A percentile compares a stretch with the other conserved stretches of the same genome.
phyloP scores from a whole-genome alignment of 73 alveolate species.

The Paraurostyla sp. region DNA sequence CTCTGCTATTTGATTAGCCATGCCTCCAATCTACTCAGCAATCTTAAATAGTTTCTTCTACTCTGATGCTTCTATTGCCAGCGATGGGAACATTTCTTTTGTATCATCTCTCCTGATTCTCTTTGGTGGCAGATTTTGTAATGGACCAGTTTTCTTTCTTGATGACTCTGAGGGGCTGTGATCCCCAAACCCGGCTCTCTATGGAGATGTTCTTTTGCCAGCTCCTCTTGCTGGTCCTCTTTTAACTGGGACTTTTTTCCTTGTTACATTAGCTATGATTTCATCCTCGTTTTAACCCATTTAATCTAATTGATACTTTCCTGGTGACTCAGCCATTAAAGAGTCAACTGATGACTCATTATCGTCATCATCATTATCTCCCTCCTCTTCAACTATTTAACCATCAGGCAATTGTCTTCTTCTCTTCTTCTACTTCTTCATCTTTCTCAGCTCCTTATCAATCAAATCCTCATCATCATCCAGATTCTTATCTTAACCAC shows the following conservation, averaged over 20 bases:
- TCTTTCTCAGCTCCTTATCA: conserved; percentile 62
- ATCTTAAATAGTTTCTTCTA: conserved; percentile 57
- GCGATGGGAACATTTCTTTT: conserved; percentile 72
- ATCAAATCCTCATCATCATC: conserved; percentile 68
- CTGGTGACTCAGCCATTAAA: conserved; percentile 69
- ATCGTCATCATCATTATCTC: conserved; percentile 53
- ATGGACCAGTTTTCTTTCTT: conserved; percentile 47
- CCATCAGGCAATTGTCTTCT: conserved; percentile 57
- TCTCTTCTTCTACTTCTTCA: conserved; percentile 27
- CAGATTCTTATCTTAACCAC: conserved; percentile 1
- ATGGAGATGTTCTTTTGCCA: neutral
- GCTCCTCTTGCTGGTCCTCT: neutral
- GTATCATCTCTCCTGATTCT: conserved; percentile 67
- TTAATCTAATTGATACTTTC: conserved; percentile 52
- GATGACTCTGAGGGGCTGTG: neutral
- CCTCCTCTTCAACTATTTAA: conserved; percentile 68
- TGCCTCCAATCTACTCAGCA: conserved; percentile 47
- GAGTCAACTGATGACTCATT: conserved; percentile 64
- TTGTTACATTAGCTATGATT: conserved; percentile 17
- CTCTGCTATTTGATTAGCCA: conserved; percentile 53
- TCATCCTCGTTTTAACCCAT: conserved; percentile 54
- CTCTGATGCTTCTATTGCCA: conserved; percentile 48
- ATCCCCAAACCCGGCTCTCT: neutral
- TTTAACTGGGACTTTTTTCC: conserved; percentile 38
- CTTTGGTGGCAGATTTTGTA: conserved; percentile 53